Base-by-base conservation (phyloP, 1,139 yeast species). In the Pichia cactophila region DNA sequence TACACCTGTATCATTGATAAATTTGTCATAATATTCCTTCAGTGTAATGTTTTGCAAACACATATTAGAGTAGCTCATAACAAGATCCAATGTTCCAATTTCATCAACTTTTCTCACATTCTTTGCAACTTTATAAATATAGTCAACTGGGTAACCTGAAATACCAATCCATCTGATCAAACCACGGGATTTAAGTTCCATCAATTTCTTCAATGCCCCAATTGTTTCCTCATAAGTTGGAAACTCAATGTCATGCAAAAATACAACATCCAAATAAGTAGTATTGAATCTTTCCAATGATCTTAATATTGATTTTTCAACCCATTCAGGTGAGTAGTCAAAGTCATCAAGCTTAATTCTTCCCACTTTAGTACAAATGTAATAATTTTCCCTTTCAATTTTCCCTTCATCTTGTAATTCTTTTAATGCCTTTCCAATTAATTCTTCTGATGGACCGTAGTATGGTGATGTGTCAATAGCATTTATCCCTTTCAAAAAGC, bases 401-500 rank as follows among this genome's bases (percentile, higher is more conserved):
- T 57, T 54, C 62, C 74, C 71, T 42, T 75, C 74, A 3, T 60
- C 58, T 6, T 61, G 57, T 39, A 81, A 60, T 10, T 70, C 55
- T 29, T 63, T 59, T 54, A 90, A 68, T 0, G 90, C 92, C 10
- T 71, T 56, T 1, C 97, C 97, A 4, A 87, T 65, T 28, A 89
- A 62, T 35, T 69, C 73, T 61, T 90, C 97, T 5, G 95, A 86
- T 0, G 89, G 89, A 0, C 97, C 97, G 62, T 90, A 90, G 66
- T 87, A 90, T 2, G 97, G 96, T 0, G 96, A 85, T 0, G 96
- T 88, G 62, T 92, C 97, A 41, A 90, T 70, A 2, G 95, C 94
- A 46, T 76, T 75, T 53, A 87, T 70, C 0, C 96, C 97, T 28
- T 72, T 64, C 26, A 70, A 68, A 58, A 88, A 83, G 0, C 92